Conservation (phyloP, 1,139 yeast species). For the Lodderomyces parapsilosis region DNA sequence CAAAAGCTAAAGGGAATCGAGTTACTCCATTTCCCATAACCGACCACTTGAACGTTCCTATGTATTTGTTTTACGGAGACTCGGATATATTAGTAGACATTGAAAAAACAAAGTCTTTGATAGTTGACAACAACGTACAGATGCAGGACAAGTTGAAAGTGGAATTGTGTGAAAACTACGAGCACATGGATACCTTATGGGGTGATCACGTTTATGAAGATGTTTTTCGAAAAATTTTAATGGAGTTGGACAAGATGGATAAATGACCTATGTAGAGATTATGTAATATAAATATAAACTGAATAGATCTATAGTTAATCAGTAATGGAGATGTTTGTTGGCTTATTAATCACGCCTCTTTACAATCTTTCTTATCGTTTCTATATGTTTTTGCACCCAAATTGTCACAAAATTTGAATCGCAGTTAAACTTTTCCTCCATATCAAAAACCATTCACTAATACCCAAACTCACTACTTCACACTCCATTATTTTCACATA, state of each 20-base stretch:
- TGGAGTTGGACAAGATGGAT: constrained; percentile 9
- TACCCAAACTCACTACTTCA: too few species aligned
- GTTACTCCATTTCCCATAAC: constrained; percentile 59
- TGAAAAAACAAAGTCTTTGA: constrained; percentile 26
- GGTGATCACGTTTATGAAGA: constrained; percentile 28
- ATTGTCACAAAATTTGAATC: background rate
- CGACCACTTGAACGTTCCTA: constrained; percentile 43
- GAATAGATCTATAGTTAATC: background rate
- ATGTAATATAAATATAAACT: background rate
- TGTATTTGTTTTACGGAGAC: constrained; percentile 42
- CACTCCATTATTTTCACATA: background rate
- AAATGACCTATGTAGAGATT: background rate
- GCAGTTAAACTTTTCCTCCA: background rate
- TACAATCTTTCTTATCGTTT: too few species aligned
- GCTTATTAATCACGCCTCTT: background rate
- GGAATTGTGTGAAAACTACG: constrained; percentile 27
- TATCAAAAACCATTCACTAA: background rate
- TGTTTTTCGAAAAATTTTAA: constrained; percentile 22
- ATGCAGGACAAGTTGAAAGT: constrained; percentile 25
- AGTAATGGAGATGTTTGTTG: too few species aligned
- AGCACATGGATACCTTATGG: constrained; percentile 40
- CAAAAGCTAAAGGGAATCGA: constrained; percentile 33
- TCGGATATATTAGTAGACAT: constrained; percentile 42
- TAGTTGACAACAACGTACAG: constrained; percentile 24
- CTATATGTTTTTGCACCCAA: constrained; percentile 1